Percentiles rank a stretch among this genome's conserved stretches.
These are phyloP conservation scores for Colletotrichum brevisporum DNA, from an alignment of 2,329 filamentous ascomycete species.

Conservation along the genomic window DNA sequence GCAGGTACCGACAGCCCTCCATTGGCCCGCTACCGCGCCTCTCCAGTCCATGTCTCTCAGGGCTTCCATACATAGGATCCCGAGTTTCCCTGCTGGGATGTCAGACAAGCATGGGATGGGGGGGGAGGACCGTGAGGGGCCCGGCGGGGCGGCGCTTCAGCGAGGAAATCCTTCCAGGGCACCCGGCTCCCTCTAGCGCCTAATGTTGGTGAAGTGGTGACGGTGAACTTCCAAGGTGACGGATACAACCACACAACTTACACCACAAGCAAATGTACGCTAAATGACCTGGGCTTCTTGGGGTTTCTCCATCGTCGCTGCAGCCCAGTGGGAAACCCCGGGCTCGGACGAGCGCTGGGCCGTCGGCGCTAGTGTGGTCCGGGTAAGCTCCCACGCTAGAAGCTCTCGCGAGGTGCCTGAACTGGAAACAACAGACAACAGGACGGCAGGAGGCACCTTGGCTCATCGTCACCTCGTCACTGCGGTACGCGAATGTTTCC, in stretches of 20 bases:
- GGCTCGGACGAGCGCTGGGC: background rate
- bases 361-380: background rate
- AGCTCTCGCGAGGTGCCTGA: constrained; percentile 19
- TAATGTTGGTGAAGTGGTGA: constrained; percentile 1
- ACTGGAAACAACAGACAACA: constrained; percentile 36
- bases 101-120: background rate
- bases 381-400: constrained; percentile 8
- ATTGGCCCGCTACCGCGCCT: constrained; percentile 7
- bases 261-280: no score
- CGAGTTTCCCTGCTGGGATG: constrained; percentile 6
- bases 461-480: constrained; percentile 7
- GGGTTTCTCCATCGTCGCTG: background rate
- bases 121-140: constrained; percentile 8
- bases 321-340: background rate
- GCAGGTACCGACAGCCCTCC: background rate
- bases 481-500: background rate
- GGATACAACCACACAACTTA: no score
- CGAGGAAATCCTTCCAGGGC: constrained; percentile 17
- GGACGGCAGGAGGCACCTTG: constrained; percentile 14
- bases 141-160: constrained; percentile 7
- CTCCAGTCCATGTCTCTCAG: no score
- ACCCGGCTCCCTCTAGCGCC: constrained; percentile 3
- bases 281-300: no score
- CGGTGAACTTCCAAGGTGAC: no score
- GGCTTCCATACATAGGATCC: background rate